Evolutionary conservation across 2,329 filamentous ascomycete species (phyloP).

Genomic region (Pseudocercospora ulei): DNA sequence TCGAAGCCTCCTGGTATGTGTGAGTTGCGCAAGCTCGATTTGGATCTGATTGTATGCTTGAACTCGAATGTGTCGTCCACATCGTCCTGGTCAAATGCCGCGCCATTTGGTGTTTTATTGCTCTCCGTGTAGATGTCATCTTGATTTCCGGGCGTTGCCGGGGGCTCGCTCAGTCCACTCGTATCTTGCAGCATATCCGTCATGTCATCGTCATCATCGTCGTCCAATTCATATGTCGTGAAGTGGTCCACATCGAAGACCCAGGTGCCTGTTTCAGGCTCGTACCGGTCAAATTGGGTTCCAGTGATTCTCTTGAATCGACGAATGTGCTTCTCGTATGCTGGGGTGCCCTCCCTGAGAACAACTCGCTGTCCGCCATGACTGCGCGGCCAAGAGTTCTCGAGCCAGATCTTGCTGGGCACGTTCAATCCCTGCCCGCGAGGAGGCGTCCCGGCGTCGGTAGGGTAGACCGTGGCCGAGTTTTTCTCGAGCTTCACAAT

Average conservation of each 20-base stretch:
- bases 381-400: conserved; percentile 84
- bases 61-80: conserved; percentile 49
- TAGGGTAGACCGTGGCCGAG: conserved; percentile 76
- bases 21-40: conserved; percentile 24
- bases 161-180: conserved; percentile 34
- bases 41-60: conserved; percentile 41
- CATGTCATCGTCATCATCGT: conserved; percentile 49
- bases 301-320: conserved; percentile 68
- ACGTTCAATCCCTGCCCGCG: conserved; percentile 86
- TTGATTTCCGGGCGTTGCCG: conserved; percentile 21
- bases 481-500: conserved; percentile 70
- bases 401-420: conserved; percentile 73
- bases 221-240: conserved; percentile 85
- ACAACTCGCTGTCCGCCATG: conserved; percentile 46
- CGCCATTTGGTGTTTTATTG: conserved; percentile 22
- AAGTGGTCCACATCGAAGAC: conserved; percentile 91
- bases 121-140: conserved; percentile 28
- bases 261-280: conserved; percentile 74
- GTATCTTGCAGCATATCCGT: conserved; percentile 47
- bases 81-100: conserved; percentile 11
- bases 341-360: conserved; percentile 52
- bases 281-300: conserved; percentile 74
- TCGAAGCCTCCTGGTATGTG: conserved; percentile 73
- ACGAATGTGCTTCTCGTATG: conserved; percentile 70
- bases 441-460: conserved; percentile 65